Evolutionary conservation across 1,284 basidiomycete species (phyloP), one percentile per base, ranked within the genome.

Genomic region (Pascua guehoae): DNA sequence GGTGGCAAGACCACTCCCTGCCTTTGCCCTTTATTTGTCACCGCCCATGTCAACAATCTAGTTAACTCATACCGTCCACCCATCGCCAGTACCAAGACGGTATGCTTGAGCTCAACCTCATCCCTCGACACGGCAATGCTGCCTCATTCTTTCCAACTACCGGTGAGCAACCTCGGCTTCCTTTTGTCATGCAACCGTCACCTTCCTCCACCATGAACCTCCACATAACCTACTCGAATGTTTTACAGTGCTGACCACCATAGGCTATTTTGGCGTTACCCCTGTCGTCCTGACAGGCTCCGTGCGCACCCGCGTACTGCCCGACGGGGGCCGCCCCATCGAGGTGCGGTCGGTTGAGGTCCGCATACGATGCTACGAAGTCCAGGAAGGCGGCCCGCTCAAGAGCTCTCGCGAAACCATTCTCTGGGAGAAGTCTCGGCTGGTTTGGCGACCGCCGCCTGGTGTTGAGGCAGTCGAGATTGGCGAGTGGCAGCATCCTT

Each of bases 181-280:
- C 24, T 7, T 24, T 24, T 47, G 14, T 24, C 18, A 24, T 44
- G n/a, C 45, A 24, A 36, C 17, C 12, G 18, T 10, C 12, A 15
- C 18, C 7, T 47, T 8, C 18, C 45, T 47, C 3, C 11, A 16
- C 45, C 12, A 16, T 44, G n/a, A 11, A 44, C 41, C n/a, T 24
- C 38, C 32, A 16, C 12, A 11, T 5, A 16, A 16, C 15, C 8
- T 32, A 54, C 14, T 14, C 49, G 17, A 4, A 24, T 10, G 38
- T 14, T 48, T 8, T 43, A 11, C n/a, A 24, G 16, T 16, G 41
- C 58, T 66, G 41, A 65, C 57, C 10, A 18, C 51, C 39, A 12
- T 48, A 75, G 73, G 73, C 39, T 64, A 71, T 53, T 68, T 72
- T 54, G 73, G 73, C n/a, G 60, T 73, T 7, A 66, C 70, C 11